A percentile compares a stretch with the other conserved stretches of the same genome.
Evolutionary conservation across 73 alveolate species (phyloP).

Genomic region (Paramecium octaurelia): DNA sequence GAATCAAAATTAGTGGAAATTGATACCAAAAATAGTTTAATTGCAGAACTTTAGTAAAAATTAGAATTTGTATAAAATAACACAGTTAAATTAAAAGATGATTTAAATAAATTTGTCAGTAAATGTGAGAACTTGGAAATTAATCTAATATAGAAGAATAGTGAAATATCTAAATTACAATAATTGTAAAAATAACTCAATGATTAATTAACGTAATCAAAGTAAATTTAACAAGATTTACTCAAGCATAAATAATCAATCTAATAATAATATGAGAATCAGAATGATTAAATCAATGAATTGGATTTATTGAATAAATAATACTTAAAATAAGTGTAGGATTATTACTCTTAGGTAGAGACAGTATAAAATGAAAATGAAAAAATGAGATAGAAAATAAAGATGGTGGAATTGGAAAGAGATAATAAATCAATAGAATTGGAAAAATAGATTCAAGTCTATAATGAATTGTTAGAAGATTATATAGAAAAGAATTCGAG

Average conservation of each 20-base stretch:
- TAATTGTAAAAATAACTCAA: neutral
- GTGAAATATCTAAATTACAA: neutral
- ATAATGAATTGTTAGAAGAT: conserved; percentile 4
- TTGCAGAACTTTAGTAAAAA: neutral
- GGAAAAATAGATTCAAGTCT: neutral
- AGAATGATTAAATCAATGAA: neutral
- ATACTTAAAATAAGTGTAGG: neutral
- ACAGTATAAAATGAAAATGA: neutral
- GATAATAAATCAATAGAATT: conserved; percentile 34
- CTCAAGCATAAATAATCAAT: neutral
- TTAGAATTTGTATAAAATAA: neutral
- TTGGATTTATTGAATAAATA: neutral
- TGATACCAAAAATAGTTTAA: neutral
- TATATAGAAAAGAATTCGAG: neutral
- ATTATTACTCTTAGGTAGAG: neutral
- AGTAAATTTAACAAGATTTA: neutral
- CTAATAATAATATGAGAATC: neutral
- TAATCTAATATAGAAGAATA: neutral
- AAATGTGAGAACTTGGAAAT: conserved; percentile 40
- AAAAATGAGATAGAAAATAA: neutral
- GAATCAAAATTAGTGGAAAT: neutral
- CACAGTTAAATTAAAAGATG: neutral
- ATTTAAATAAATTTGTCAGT: neutral
- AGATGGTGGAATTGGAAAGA: neutral
- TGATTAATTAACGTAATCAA: neutral